Conservation (phyloP, 768 basidiomycete species). For the Psilocybe cubensis region DNA sequence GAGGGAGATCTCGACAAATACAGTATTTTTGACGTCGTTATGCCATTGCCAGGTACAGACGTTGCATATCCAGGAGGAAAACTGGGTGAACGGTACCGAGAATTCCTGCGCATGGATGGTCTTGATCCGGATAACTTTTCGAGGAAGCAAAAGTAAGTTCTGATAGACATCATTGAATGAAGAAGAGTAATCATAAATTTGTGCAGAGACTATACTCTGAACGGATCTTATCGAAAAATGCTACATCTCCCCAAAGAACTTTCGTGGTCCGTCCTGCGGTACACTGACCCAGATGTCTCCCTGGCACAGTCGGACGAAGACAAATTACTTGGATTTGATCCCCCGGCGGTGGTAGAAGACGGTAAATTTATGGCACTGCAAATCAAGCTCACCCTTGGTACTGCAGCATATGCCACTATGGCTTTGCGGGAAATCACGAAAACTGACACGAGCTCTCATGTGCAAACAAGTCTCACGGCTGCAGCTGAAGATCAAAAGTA, state of each 20-base stretch:
- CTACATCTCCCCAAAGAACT: constrained; percentile 83
- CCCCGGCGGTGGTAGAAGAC: constrained; percentile 64
- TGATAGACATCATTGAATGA: not conserved
- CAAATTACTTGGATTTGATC: constrained; percentile 78
- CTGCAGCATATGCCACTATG: constrained; percentile 98
- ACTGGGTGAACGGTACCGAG: constrained; percentile 84
- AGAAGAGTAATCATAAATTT: constrained; percentile 3
- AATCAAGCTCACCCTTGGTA: constrained; percentile 82
- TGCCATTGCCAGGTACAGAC: constrained; percentile 96
- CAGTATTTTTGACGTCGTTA: constrained; percentile 92
- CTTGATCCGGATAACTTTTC: constrained; percentile 89
- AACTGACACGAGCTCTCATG: constrained; percentile 92
- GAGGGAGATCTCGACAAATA: constrained; percentile 80
- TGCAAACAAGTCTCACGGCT: constrained; percentile 79
- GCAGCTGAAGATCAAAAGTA: constrained; percentile 85
- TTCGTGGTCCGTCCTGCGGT: constrained; percentile 81
- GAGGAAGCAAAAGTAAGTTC: constrained; percentile 82
- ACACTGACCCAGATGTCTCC: constrained; percentile 92
- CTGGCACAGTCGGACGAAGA: constrained; percentile 97
- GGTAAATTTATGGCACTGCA: constrained; percentile 91
- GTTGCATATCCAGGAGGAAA: constrained; percentile 89
- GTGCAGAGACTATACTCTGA: constrained; percentile 85
- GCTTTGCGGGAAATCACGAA: constrained; percentile 94
- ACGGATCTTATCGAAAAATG: constrained; percentile 93
- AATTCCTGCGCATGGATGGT: constrained; percentile 84